Percentiles rank a stretch among this genome's conserved stretches.
These are phyloP conservation scores for Microcera coccophila DNA, from an alignment of 2,329 filamentous ascomycete species.

Conservation along the genomic window DNA sequence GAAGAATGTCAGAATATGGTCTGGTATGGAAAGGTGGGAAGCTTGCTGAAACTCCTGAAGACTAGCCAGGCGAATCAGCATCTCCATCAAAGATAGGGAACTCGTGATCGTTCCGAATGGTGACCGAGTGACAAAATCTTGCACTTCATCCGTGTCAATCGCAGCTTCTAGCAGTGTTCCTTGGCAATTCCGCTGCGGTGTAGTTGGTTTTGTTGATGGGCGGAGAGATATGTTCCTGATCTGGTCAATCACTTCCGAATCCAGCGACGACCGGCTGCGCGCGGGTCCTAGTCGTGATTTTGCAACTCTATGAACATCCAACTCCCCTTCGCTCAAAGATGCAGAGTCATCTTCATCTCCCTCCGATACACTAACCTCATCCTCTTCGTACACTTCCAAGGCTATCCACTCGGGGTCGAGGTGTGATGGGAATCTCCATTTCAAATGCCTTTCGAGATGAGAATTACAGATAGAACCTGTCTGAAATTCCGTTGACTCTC, in stretches of 20 bases:
- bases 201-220: slow-evolving; percentile 7
- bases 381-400: slow-evolving; percentile 75
- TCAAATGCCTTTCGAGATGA: slow-evolving; percentile 3
- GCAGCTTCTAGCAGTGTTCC: neutral
- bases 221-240: slow-evolving; percentile 39
- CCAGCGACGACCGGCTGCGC: slow-evolving; percentile 29
- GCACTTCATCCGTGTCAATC: slow-evolving; percentile 12
- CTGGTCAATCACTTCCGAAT: slow-evolving; percentile 38
- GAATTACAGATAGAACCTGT: slow-evolving; percentile 1
- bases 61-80: slow-evolving; percentile 78
- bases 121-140: slow-evolving; percentile 37
- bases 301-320: slow-evolving; percentile 28
- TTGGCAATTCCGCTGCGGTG: slow-evolving; percentile 6
- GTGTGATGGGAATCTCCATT: slow-evolving; percentile 57
- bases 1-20: slow-evolving; percentile 87
- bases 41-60: slow-evolving; percentile 90
- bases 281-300: slow-evolving; percentile 9
- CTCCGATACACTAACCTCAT: slow-evolving; percentile 31
- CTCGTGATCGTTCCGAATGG: slow-evolving; percentile 51
- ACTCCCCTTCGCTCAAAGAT: slow-evolving; percentile 32
- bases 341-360: slow-evolving; percentile 46
- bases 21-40: slow-evolving; percentile 83
- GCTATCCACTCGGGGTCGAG: slow-evolving; percentile 90
- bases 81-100: slow-evolving; percentile 75
- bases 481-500: slow-evolving; percentile 11